Conservation (phyloP, 2,329 filamentous ascomycete species). For the Colletotrichum destructivum region DNA sequence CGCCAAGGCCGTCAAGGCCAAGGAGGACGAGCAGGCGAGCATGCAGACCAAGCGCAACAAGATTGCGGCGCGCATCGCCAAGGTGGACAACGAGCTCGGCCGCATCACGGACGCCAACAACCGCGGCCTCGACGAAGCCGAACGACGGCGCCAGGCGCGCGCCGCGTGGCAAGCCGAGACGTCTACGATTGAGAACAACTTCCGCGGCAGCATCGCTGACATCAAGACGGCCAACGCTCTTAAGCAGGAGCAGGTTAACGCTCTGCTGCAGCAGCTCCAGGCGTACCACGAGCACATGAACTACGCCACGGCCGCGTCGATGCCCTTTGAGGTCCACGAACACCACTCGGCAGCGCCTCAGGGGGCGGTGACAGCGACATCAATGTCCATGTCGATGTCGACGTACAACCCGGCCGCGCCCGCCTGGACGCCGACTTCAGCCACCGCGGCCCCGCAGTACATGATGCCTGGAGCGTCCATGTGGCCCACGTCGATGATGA, state of each 20-base stretch:
- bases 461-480: constrained; percentile 48
- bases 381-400: constrained; percentile 43
- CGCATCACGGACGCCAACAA: constrained; percentile 79
- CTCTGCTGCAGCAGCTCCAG: constrained; percentile 55
- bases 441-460: constrained; percentile 52
- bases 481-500: constrained; percentile 54
- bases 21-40: constrained; percentile 75
- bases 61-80: constrained; percentile 78
- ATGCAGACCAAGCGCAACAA: constrained; percentile 80
- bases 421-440: constrained; percentile 54
- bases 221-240: constrained; percentile 54
- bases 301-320: constrained; percentile 51
- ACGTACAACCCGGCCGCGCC: constrained; percentile 44
- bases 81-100: constrained; percentile 80
- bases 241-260: constrained; percentile 58
- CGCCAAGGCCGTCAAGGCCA: constrained; percentile 73
- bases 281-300: constrained; percentile 52
- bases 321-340: constrained; percentile 50
- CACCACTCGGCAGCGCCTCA: constrained; percentile 33
- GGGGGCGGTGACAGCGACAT: not conserved
- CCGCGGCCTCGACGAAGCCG: constrained; percentile 75
- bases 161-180: constrained; percentile 63
- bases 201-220: constrained; percentile 56
- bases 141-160: constrained; percentile 69
- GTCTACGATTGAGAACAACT: constrained; percentile 60